Evolutionary conservation across 805 yeast genomes (phyloP).

Genomic region (Komagataella phaffii): DNA sequence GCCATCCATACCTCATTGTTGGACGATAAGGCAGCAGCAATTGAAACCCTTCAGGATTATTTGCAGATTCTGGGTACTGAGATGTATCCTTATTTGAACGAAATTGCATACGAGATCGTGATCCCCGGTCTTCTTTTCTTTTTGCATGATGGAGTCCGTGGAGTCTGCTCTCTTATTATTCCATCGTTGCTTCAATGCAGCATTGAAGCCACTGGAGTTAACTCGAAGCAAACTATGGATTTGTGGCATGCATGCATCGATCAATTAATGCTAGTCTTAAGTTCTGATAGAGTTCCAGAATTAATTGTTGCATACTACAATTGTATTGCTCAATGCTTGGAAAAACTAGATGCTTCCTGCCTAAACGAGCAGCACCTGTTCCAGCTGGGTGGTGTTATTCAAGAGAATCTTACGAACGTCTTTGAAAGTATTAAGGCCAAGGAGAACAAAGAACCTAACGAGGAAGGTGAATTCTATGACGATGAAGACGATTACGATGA

Average conservation of each 20-base stretch:
- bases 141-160: conserved; percentile 88
- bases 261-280: conserved; percentile 54
- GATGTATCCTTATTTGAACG: conserved; percentile 73
- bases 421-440: conserved; percentile 60
- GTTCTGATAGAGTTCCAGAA: conserved; percentile 74
- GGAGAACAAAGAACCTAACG: conserved; percentile 70
- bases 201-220: conserved; percentile 38
- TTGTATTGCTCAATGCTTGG: conserved; percentile 53
- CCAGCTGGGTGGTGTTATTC: conserved; percentile 44
- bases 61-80: conserved; percentile 74
- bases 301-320: conserved; percentile 66
- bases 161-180: conserved; percentile 75
- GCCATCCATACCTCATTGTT: conserved; percentile 92
- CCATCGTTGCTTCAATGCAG: conserved; percentile 63
- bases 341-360: conserved; percentile 51
- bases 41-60: conserved; percentile 74
- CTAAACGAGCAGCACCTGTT: conserved; percentile 41
- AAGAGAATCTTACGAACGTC: conserved; percentile 49
- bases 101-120: conserved; percentile 64
- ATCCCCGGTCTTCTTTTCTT: conserved; percentile 85
- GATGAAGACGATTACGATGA: background rate
- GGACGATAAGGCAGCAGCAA: conserved; percentile 88
- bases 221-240: conserved; percentile 39
- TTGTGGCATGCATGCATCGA: conserved; percentile 63
- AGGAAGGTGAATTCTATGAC: conserved; percentile 45